Percentiles rank a stretch among this genome's conserved stretches.
Conservation (phyloP, 2,329 filamentous ascomycete species). For the Alternaria ventricosa region DNA sequence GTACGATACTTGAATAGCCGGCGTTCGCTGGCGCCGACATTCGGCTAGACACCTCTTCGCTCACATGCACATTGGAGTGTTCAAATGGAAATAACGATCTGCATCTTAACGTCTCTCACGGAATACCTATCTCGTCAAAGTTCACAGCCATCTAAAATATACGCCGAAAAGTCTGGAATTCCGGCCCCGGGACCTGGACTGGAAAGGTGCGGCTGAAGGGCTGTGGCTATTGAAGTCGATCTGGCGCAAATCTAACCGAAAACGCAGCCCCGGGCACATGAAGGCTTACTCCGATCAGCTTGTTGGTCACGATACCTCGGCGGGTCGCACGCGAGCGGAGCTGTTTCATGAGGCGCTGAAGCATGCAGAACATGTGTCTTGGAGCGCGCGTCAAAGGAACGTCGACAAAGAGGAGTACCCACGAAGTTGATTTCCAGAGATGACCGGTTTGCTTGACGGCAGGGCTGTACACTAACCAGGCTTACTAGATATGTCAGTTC, state of each 20-base stretch:
- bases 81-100: not conserved
- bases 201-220: slow-evolving; percentile 12
- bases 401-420: not conserved
- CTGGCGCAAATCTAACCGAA: slow-evolving; percentile 14
- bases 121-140: not conserved
- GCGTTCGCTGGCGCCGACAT: slow-evolving; percentile 4
- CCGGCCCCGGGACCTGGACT: not conserved
- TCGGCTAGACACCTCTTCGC: slow-evolving; percentile 12
- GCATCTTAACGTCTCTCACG: not conserved
- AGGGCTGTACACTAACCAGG: not conserved
- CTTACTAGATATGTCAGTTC: not conserved
- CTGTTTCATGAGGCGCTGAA: slow-evolving; percentile 29
- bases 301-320: slow-evolving; percentile 20
- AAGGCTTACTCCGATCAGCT: slow-evolving; percentile 22
- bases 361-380: not conserved
- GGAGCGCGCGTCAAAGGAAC: slow-evolving; percentile 7
- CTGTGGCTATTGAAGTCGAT: not conserved
- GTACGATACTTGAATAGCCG: slow-evolving; percentile 14
- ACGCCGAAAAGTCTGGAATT: not conserved
- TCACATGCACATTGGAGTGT: slow-evolving; percentile 8
- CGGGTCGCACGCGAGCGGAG: slow-evolving; percentile 11
- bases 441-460: not conserved
- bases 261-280: slow-evolving; percentile 17
- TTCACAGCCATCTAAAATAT: not conserved
- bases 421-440: slow-evolving; percentile 8